phyloP scores from a whole-genome alignment of 2,329 filamentous ascomycete genomes.

The Aotearoamyces nothofagi region DNA sequence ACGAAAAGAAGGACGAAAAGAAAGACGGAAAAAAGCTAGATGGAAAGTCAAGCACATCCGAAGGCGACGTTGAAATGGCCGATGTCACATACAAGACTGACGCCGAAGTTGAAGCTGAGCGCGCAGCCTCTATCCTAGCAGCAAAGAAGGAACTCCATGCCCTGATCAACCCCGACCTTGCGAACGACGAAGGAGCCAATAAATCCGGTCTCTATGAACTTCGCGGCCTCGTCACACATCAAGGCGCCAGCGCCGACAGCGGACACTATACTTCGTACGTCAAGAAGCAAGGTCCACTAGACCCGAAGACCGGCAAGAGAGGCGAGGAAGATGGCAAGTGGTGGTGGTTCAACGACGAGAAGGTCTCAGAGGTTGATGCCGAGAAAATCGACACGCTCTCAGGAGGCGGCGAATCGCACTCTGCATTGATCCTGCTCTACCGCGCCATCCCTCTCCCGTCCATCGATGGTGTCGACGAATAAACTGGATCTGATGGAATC shows the following conservation, averaged over 20 bases:
- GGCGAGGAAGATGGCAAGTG: constrained; percentile 82
- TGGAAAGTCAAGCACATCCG: constrained; percentile 26
- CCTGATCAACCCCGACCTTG: constrained; percentile 60
- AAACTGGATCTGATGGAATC: constrained; percentile 2
- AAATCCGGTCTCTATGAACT: constrained; percentile 93
- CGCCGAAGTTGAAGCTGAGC: constrained; percentile 80
- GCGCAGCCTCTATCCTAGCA: constrained; percentile 53
- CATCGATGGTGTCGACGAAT: constrained; percentile 26
- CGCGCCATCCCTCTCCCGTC: constrained; percentile 54
- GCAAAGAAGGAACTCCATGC: constrained; percentile 81
- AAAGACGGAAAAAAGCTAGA: constrained; percentile 22
- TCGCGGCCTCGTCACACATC: constrained; percentile 85
- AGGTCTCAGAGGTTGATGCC: constrained; percentile 77
- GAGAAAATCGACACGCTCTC: constrained; percentile 86
- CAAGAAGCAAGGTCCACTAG: constrained; percentile 68
- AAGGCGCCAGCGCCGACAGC: constrained; percentile 91
- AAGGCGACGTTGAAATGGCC: constrained; percentile 58
- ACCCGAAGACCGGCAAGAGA: constrained; percentile 62
- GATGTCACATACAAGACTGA: constrained; percentile 65
- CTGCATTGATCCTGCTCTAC: constrained; percentile 68
- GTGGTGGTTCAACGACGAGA: constrained; percentile 99
- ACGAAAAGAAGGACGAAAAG: constrained; percentile 28
- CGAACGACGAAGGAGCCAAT: constrained; percentile 69
- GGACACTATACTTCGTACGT: constrained; percentile 97
- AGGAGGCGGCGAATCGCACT: constrained; percentile 80